Evolutionary conservation across 139 green algal genomes (phyloP).

Genomic region (Chlamydomonas sphaeroides): DNA sequence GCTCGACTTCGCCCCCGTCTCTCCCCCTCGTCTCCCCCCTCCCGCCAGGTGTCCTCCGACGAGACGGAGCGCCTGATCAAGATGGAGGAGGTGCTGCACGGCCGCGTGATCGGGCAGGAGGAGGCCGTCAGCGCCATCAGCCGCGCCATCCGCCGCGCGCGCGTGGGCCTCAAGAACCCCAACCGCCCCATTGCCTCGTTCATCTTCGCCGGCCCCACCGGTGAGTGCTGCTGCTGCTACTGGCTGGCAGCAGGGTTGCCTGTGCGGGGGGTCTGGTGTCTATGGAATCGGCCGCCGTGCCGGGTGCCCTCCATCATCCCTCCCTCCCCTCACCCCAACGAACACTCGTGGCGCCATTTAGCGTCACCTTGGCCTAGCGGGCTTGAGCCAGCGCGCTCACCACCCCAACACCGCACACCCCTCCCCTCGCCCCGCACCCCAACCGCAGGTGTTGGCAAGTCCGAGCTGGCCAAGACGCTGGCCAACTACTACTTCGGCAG

Average conservation of each 20-base stretch:
- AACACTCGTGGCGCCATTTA: too few species aligned
- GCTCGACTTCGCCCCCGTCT: too few species aligned
- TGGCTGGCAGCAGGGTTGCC: too few species aligned
- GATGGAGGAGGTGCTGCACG: constrained; percentile 98
- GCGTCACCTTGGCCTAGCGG: too few species aligned
- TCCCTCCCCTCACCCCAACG: too few species aligned
- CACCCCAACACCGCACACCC: constrained; percentile 96
- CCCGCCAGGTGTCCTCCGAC: constrained; percentile 79
- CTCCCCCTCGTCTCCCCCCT: not conserved
- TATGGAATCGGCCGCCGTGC: too few species aligned
- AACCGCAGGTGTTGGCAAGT: constrained; percentile 92
- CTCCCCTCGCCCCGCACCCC: constrained; percentile 98
- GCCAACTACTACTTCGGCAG: constrained; percentile 98
- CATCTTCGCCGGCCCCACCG: constrained; percentile 90
- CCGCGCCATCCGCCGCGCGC: constrained; percentile 93
- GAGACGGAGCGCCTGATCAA: constrained; percentile 96
- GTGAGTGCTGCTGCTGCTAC: too few species aligned
- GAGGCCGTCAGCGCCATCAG: constrained; percentile 89
- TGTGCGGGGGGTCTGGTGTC: too few species aligned
- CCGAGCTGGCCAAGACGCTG: constrained; percentile 99
- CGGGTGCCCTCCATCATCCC: too few species aligned
- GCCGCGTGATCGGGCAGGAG: constrained; percentile 95
- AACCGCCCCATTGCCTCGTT: constrained; percentile 96
- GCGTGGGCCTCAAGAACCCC: constrained; percentile 98
- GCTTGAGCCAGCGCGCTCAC: too few species aligned